A percentile compares a stretch with the other conserved stretches of the same genome.
Conservation (phyloP, 2,329 filamentous ascomycete genomes). For the Diaporthe helianthi region DNA sequence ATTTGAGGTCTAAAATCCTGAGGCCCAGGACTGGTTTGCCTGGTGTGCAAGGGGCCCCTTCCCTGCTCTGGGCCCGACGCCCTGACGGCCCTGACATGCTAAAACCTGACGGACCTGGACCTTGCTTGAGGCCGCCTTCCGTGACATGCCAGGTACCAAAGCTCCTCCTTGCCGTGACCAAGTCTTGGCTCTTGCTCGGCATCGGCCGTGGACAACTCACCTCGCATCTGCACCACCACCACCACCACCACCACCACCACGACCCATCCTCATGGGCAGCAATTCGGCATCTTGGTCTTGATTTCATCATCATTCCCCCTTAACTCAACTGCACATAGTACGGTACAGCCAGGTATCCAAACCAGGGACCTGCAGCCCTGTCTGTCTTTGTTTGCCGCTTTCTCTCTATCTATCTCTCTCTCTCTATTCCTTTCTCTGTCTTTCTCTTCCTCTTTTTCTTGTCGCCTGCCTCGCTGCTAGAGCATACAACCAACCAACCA, state of each 20-base stretch:
- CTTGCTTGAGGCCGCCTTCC: constrained; percentile 9
- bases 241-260: not conserved
- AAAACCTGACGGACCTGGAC: not conserved
- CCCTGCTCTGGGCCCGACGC: not conserved
- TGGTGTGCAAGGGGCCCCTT: not conserved
- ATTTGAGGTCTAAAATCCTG: not conserved
- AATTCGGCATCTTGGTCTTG: not conserved
- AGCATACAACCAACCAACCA: not conserved
- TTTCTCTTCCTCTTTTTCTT: not conserved
- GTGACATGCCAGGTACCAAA: not conserved
- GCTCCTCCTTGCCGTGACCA: not conserved
- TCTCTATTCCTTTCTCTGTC: not conserved
- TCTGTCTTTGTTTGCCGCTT: not conserved
- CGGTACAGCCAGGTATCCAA: not conserved
- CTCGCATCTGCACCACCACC: constrained; percentile 44
- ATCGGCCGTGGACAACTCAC: constrained; percentile 48
- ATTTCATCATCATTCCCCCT: not conserved
- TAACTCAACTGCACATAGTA: not conserved
- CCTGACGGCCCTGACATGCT: not conserved
- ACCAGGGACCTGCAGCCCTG: not conserved
- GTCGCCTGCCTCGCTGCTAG: not conserved
- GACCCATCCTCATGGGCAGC: not conserved
- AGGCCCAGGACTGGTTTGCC: not conserved
- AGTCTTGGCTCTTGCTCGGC: constrained; percentile 32
- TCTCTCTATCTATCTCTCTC: not conserved